Percentiles rank a stretch among this genome's conserved stretches.
Evolutionary conservation across 2,329 filamentous ascomycete species (phyloP).

Genomic region (Knufia petricola): DNA sequence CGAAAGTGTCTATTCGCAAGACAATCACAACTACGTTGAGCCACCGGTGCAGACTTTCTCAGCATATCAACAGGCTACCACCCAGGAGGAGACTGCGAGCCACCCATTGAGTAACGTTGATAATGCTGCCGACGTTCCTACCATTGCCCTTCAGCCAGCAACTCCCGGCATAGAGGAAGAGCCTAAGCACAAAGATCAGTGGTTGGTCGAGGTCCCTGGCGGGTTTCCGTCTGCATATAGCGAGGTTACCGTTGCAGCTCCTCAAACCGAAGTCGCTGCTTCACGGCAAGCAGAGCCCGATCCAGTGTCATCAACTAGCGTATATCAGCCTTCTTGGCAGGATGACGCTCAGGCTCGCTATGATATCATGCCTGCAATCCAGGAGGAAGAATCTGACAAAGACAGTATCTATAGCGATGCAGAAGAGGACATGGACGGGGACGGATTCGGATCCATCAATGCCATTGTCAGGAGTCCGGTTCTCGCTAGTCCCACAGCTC

Average conservation of each 20-base stretch:
- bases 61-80: neutral
- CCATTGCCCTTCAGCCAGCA: conserved; percentile 38
- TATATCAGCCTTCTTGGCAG: neutral
- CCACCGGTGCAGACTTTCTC: neutral
- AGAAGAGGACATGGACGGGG: conserved; percentile 28
- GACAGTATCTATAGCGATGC: conserved; percentile 40
- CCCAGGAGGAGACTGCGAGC: no score
- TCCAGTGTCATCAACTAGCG: neutral
- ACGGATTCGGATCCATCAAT: conserved; percentile 42
- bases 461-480: conserved; percentile 36
- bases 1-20: conserved; percentile 23
- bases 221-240: conserved; percentile 40
- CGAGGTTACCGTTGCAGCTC: neutral
- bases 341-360: neutral
- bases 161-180: conserved; percentile 32
- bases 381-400: conserved; percentile 18
- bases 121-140: conserved; percentile 27
- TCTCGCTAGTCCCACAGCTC: conserved; percentile 6
- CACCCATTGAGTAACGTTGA: neutral
- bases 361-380: neutral
- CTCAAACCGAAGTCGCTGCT: neutral
- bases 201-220: conserved; percentile 47
- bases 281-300: neutral
- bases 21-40: conserved; percentile 4
- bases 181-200: conserved; percentile 18